phyloP scores from a whole-genome alignment of 306 rosid species.

The Vicia faba region DNA sequence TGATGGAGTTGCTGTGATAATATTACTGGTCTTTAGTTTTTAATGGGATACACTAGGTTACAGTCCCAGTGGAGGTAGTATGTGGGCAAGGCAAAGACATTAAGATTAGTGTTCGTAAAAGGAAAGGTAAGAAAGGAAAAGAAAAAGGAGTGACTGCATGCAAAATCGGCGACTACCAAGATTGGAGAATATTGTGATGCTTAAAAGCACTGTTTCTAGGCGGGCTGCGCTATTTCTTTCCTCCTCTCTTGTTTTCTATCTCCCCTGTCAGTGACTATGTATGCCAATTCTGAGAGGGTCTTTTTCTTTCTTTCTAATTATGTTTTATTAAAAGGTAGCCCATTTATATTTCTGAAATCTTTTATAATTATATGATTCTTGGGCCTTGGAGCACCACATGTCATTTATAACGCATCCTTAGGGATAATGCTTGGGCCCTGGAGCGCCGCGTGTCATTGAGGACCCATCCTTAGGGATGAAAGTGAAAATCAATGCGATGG shows the following conservation, averaged over 20 bases:
- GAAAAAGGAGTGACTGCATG: not conserved
- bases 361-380: not conserved
- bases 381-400: not conserved
- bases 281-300: not conserved
- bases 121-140: conserved; percentile 8
- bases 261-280: not conserved
- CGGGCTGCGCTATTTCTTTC: not conserved
- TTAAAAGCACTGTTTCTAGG: not conserved
- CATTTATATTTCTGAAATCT: not conserved
- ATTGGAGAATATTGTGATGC: not conserved
- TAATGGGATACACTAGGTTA: not conserved
- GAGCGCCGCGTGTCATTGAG: not conserved
- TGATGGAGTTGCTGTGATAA: not conserved
- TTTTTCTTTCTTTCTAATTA: conserved; percentile 4
- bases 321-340: not conserved
- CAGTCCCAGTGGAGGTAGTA: not conserved
- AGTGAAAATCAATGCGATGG: not conserved
- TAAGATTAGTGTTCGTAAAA: not conserved
- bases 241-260: not conserved
- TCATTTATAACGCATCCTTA: too few relatives aligned
- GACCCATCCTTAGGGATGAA: not conserved
- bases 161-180: not conserved
- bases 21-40: conserved; percentile 7
- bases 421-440: not conserved
- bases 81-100: not conserved